Conservation (phyloP, 2,329 filamentous ascomycete genomes). For the Ophiocordyceps australis region DNA sequence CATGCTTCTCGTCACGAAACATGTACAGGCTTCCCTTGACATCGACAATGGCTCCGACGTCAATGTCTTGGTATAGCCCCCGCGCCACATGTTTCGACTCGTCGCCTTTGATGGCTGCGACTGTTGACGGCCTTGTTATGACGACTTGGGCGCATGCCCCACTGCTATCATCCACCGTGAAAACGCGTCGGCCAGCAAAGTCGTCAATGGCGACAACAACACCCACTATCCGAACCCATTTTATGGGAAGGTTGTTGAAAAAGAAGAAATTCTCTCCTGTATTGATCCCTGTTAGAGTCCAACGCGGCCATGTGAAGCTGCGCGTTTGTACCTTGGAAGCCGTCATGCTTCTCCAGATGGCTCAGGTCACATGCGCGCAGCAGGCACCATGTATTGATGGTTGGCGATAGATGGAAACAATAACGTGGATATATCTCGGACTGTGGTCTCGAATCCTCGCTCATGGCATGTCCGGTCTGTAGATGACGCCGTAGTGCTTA, state of each 20-base stretch:
- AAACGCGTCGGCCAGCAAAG: constrained; percentile 24
- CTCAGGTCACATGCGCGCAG: constrained; percentile 32
- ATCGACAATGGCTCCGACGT: constrained; percentile 36
- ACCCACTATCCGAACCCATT: constrained; percentile 56
- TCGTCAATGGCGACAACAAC: constrained; percentile 47
- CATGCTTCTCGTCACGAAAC: constrained; percentile 29
- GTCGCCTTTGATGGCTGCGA: constrained; percentile 1
- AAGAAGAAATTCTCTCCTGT: constrained; percentile 41
- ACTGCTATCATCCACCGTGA: constrained; percentile 48
- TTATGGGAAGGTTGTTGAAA: constrained; percentile 55
- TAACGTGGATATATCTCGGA: constrained; percentile 39
- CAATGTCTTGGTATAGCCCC: constrained; percentile 13
- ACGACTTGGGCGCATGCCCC: constrained; percentile 34
- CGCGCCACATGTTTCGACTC: constrained; percentile 1
- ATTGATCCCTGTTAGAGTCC: too few species aligned
- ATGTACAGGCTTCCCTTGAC: constrained; percentile 32
- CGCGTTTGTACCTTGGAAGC: constrained; percentile 38
- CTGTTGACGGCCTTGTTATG: too few species aligned
- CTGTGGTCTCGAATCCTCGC: constrained; percentile 15
- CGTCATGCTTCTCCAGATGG: constrained; percentile 23
- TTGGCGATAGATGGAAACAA: constrained; percentile 45
- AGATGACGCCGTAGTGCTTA: constrained; percentile 1
- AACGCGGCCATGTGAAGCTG: too few species aligned
- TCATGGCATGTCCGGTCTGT: constrained; percentile 29
- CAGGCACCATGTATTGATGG: constrained; percentile 40